Base-by-base conservation (phyloP, 2,329 filamentous ascomycete genomes). In the Dichotomopilus funicola region DNA sequence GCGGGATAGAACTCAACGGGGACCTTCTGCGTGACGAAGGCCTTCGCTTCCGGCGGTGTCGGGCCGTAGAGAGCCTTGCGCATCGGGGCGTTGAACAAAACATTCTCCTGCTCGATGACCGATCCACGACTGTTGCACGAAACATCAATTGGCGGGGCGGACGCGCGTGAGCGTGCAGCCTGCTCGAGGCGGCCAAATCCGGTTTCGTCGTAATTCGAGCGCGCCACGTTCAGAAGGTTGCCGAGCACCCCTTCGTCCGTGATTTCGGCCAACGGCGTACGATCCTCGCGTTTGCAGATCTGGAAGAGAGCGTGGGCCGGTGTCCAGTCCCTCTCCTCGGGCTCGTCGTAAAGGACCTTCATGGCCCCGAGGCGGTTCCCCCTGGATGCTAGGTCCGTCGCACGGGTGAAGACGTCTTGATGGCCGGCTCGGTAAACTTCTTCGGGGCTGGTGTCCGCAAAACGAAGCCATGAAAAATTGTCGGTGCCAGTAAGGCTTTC, bases 381-480 rank as follows among this genome's bases (percentile, higher is more conserved):
- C 65, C 77, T 78, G 54, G 72, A 68, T 3, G 77, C 68, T 48
- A 87, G 76, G 50, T 83, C 78, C 1, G 86, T 73, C 3, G 89
- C 87, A 41, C 91, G 88, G 53, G 87, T 78, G 63, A 95, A 89
- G 1, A 95, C 63, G 57, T 86, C 85, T 52, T 79, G 77, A 63
- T 85, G 87, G 4, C 87, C 87, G 36, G 85, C 80, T 53, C 78
- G 77, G 56, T 86, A 88, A 1, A 83, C 85, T 60, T 97, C 91
- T 8, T 78, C 78, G 1, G 85, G 75, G 11, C 90, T 94, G 0
- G 80, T 76, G 64, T 96, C 89, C 3, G 88, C 82, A 65, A 99
- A 96, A 4, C 91, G 85, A 57, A 97, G 78, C 84, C 91, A 99
- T 0, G 91, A 92, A 70, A 97, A 97, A 1, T 84, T 80, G 11